Evolutionary conservation across 345 rosid species (phyloP), one percentile per base, ranked within the genome.

Genomic region (Dovyalis caffra): DNA sequence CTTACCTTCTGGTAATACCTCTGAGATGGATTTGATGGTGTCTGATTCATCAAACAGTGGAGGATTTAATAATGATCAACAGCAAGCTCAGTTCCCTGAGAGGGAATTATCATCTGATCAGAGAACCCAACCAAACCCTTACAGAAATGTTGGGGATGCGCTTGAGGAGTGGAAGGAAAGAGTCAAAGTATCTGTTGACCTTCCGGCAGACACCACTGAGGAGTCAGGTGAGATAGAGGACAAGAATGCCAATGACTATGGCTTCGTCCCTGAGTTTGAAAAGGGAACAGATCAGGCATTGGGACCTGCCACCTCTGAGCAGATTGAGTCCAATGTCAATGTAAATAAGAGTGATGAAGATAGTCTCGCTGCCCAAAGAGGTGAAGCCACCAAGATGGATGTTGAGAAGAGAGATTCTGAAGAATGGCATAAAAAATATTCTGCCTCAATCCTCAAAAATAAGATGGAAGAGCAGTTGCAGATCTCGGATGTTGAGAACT

Each of bases 101-200:
- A 81, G 74, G 62, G 91, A 89, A 78, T 63, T 89, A 60, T 79
- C 87, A 31, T 28, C 82, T 56, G 51, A 76, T 77, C 87, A 81
- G 76, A 88, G 85, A 77, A 81, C 79, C 71, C 87, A 81, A 78
- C 87, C 88, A 21, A 95, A 95, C 72, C 97, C 94, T 57, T 93
- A 91, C 35, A 80, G 98, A 77, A 93, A 80, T 64, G 85, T 89
- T 63, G 99, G 98, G 56, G 88, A 90, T 89, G 99, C 98, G 43
- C 85, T 91, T 79, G 87, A 91, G 84, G 91, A 89, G 71, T 95
- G 99, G 98, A 95, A 93, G 77, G 97, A 95, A 79, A 90, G 94
- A 86, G 92, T 87, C 58, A 89, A 75, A 81, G 86, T 93, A 47
- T 85, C 93, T 56, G 76, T 85, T 62, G 97, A 90, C 81, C 88